Base-by-base conservation (phyloP, 305 asterid species). In the Fraxinus latifolia region DNA sequence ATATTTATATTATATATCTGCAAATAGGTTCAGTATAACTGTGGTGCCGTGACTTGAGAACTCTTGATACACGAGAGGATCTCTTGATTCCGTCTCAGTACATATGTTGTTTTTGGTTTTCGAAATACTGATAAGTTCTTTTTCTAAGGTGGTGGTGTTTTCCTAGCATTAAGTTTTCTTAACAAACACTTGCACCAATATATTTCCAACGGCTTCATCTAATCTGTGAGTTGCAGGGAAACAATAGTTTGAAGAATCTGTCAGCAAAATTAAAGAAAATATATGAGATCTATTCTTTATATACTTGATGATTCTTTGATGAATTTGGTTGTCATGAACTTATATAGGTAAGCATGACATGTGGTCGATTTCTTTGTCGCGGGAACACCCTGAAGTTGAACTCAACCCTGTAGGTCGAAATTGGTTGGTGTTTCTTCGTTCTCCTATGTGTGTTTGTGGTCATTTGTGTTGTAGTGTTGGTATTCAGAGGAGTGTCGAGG, bases 1-100 rank as follows among this genome's bases (percentile, higher is more conserved):
- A 7, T 27, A 72, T 74, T 75, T 65, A 53, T 77, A 65, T 12
- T 72, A 83, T 84, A 71, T 74, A 81, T 32, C 33, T 77, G 47
- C 19, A 29, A 76, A 77, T 29, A 27, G 37, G 74, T 25, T 29
- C 17, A 68, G 5, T 3, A 37, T 68, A 68, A 68, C 9, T 5
- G 71, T 55, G 25, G 25, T 55, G 11, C 11, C 65, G 0, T 65
- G 72, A 23, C 72, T 65, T 23, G 33, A 23, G 34, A 65, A 23
- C 11, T 65, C 72, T 65, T 21, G 65, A 53, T 53, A n/a, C 23
- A 53, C 19, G 23, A 53, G 65, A 17, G 23, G 65, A 4, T n/a
- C 65, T 53, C 27, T 60, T 23, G 71, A 19, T 58, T 58, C 68
- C 29, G 23, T 19, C 71, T 60, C 32, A 8, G 15, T 60, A 21